Evolutionary conservation across 192 early-diverging fungal species (phyloP).

Genomic region (Mortierella hygrophila): DNA sequence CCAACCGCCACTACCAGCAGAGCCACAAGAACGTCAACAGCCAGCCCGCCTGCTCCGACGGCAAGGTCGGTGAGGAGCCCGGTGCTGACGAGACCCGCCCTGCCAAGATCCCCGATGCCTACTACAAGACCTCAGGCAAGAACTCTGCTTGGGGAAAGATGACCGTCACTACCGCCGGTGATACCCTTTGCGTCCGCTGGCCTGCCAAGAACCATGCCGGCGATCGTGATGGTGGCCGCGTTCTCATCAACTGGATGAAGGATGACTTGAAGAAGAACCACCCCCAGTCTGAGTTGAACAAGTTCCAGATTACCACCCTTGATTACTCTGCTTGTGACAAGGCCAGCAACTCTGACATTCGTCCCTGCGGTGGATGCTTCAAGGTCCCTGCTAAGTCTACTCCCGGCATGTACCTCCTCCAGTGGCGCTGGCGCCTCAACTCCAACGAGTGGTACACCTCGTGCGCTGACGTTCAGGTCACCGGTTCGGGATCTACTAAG

Average conservation of each 20-base stretch:
- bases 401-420: constrained; percentile 28
- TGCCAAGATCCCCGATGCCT: constrained; percentile 15
- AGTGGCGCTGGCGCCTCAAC: constrained; percentile 51
- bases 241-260: constrained; percentile 22
- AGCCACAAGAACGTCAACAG: constrained; percentile 17
- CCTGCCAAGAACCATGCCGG: constrained; percentile 57
- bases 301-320: constrained; percentile 15
- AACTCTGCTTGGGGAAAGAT: constrained; percentile 11
- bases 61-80: constrained; percentile 30
- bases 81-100: constrained; percentile 45
- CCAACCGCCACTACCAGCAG: constrained; percentile 58
- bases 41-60: constrained; percentile 35
- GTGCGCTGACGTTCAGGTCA: constrained; percentile 38
- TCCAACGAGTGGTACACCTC: constrained; percentile 43
- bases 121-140: constrained; percentile 28
- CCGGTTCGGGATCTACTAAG: too few relatives aligned
- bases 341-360: constrained; percentile 32
- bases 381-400: constrained; percentile 6
- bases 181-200: constrained; percentile 49
- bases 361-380: constrained; percentile 55
- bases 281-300: constrained; percentile 27
- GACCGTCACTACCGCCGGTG: constrained; percentile 23
- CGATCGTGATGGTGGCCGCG: neutral
- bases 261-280: constrained; percentile 28
- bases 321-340: constrained; percentile 51